Evolutionary conservation across 2,329 filamentous ascomycete genomes (phyloP).

Genomic region (Colletotrichum lini): DNA sequence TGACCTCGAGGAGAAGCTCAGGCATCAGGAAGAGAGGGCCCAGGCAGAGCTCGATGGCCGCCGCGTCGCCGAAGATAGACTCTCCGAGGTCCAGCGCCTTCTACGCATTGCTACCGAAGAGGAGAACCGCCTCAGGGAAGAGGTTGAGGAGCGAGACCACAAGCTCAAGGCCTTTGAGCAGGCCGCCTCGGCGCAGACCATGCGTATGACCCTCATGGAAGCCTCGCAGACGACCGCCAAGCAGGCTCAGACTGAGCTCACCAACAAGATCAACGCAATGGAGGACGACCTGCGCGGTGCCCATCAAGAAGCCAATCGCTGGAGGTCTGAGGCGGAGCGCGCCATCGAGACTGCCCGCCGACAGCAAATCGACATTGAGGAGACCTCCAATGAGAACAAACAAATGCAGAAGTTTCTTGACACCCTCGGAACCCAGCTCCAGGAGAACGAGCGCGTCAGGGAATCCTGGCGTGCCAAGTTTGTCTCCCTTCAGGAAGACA

Average conservation of each 20-base stretch:
- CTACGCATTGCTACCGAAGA: slow-evolving; percentile 81
- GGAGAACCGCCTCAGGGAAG: slow-evolving; percentile 76
- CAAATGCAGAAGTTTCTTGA: slow-evolving; percentile 81
- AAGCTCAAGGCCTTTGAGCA: slow-evolving; percentile 74
- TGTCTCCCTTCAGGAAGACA: slow-evolving; percentile 87
- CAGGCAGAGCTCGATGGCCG: slow-evolving; percentile 76
- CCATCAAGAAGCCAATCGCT: slow-evolving; percentile 71
- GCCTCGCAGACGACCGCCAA: slow-evolving; percentile 73
- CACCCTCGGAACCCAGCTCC: slow-evolving; percentile 81
- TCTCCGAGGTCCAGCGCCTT: slow-evolving; percentile 80
- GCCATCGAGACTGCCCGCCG: slow-evolving; percentile 66
- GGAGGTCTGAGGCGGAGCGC: slow-evolving; percentile 73
- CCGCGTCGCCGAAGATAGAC: slow-evolving; percentile 78
- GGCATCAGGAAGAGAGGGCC: slow-evolving; percentile 72
- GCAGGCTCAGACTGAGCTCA: slow-evolving; percentile 69
- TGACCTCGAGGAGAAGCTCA: slow-evolving; percentile 79
- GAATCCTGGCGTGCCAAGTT: slow-evolving; percentile 89
- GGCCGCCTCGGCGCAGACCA: slow-evolving; percentile 65
- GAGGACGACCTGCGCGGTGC: slow-evolving; percentile 70
- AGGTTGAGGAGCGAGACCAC: slow-evolving; percentile 78
- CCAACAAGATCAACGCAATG: slow-evolving; percentile 66
- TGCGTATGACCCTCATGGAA: slow-evolving; percentile 77
- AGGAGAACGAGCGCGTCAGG: slow-evolving; percentile 87
- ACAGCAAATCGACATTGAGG: slow-evolving; percentile 63
- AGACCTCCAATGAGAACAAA: slow-evolving; percentile 74